phyloP scores from a whole-genome alignment of 441 rosid species.

The Gossypium davidsonii region DNA sequence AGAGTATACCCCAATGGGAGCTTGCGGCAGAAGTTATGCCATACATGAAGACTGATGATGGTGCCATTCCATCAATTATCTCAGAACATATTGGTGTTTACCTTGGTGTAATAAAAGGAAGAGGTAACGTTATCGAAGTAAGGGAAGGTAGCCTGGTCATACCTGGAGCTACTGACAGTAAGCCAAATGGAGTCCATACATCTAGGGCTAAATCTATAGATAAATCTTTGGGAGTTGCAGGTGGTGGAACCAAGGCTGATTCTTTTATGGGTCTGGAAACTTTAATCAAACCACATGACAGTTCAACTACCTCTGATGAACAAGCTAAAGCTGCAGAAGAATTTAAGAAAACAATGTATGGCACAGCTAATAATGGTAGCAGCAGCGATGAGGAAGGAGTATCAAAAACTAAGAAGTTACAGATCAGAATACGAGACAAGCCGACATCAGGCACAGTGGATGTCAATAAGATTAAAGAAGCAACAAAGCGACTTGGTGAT shows the following conservation, averaged over 20 bases:
- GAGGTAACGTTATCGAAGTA: conserved; percentile 86
- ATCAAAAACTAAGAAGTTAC: conserved; percentile 63
- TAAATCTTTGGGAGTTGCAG: conserved; percentile 42
- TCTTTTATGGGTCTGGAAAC: conserved; percentile 80
- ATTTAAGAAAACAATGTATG: conserved; percentile 89
- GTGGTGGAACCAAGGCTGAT: conserved; percentile 39
- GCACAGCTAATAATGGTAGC: conserved; percentile 72
- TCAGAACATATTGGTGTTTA: conserved; percentile 91
- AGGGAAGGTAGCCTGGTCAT: conserved; percentile 75
- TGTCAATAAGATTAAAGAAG: conserved; percentile 91
- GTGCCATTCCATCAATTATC: conserved; percentile 81
- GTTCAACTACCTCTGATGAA: conserved; percentile 58
- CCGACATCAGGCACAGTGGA: conserved; percentile 79
- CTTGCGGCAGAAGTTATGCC: conserved; percentile 97
- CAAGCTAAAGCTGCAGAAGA: conserved; percentile 97
- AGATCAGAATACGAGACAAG: conserved; percentile 86
- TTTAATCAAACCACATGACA: conserved; percentile 38
- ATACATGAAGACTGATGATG: conserved; percentile 94
- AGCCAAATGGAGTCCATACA: conserved; percentile 36
- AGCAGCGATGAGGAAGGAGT: conserved; percentile 93
- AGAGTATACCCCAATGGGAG: conserved; percentile 87
- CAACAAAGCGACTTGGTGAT: conserved; percentile 79
- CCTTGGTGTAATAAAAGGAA: conserved; percentile 86
- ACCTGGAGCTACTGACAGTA: conserved; percentile 41
- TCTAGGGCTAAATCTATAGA: conserved; percentile 39